Evolutionary conservation across 805 yeast species (phyloP), one percentile per base, ranked within the genome.

Genomic region (Candida rishiriensis): DNA sequence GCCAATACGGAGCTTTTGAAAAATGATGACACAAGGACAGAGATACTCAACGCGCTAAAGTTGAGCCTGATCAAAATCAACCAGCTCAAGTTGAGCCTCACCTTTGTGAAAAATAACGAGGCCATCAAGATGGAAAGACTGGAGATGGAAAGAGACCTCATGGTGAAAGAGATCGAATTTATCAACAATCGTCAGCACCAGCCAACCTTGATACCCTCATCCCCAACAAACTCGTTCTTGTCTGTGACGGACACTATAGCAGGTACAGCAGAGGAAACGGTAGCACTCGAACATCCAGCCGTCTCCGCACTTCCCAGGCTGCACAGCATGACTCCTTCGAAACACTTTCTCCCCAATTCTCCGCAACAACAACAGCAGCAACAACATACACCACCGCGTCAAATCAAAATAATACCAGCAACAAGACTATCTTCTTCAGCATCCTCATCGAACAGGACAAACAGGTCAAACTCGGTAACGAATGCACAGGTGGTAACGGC

Each of bases 141-240:
- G 11, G 60, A 57, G 36, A 41, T 52, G 30, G 60, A 57, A 40
- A 50, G 60, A 41, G 53, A 57, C 34, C 38, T 55, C 16, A 45
- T 57, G 44, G 29, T 47, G 17, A 55, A 53, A 36, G 61, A 57
- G 37, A 55, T 55, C 18, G 56, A 47, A 36, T 53, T 57, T n/a
- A 52, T 57, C n/a, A 50, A 44, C 21, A 41, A 49, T 12, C 51
- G 44, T 21, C 26, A 21, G 7, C 26, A 21, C 34, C 41, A 44
- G 17, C 17, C 35, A 14, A 30, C 40, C 11, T 13, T 12, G 16
- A 15, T 17, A 11, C 30, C 34, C 12, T 7, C 21, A 9, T 30
- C 40, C 9, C 30, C 18, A 14, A 14, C 36, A 17, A 21, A 21
- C 26, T 21, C 26, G 7, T 21, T 21, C 26, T 15, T 14, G 12